These are phyloP conservation scores for Erigeron philadelphicus DNA, from an alignment of 140 eudicot species.

Conservation along the genomic window DNA sequence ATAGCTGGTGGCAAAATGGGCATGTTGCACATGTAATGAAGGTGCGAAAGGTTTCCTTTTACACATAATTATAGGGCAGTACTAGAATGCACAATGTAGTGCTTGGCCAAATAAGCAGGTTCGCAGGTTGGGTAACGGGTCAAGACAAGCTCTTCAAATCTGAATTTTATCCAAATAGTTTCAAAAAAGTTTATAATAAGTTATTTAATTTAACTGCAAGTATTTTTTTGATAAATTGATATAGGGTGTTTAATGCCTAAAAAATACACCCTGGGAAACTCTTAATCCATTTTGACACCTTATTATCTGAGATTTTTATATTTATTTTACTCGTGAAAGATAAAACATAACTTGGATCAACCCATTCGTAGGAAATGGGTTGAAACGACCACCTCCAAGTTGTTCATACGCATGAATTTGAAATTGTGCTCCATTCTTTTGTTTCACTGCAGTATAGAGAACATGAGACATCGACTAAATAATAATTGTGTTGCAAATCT, in stretches of 20 bases:
- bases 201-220: not conserved
- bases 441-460: constrained; percentile 8
- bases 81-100: not conserved
- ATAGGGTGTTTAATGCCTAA: not conserved
- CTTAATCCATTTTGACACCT: not conserved
- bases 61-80: not conserved
- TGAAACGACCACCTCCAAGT: not conserved
- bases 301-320: not conserved
- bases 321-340: not conserved
- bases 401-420: not conserved
- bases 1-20: constrained; percentile 20
- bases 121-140: no score
- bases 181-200: no score
- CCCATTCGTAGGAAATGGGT: not conserved
- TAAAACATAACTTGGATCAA: not conserved
- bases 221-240: not conserved
- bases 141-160: no score
- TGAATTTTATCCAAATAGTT: no score
- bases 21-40: constrained; percentile 17
- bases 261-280: not conserved
- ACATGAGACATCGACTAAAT: not conserved
- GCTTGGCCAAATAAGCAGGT: not conserved
- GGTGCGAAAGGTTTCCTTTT: constrained; percentile 14
- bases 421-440: not conserved
- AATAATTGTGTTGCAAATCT: not conserved